These are phyloP conservation scores for Chrysopogon serrulatus DNA, from an alignment of 176 grass and related monocot species.

Conservation along the genomic window DNA sequence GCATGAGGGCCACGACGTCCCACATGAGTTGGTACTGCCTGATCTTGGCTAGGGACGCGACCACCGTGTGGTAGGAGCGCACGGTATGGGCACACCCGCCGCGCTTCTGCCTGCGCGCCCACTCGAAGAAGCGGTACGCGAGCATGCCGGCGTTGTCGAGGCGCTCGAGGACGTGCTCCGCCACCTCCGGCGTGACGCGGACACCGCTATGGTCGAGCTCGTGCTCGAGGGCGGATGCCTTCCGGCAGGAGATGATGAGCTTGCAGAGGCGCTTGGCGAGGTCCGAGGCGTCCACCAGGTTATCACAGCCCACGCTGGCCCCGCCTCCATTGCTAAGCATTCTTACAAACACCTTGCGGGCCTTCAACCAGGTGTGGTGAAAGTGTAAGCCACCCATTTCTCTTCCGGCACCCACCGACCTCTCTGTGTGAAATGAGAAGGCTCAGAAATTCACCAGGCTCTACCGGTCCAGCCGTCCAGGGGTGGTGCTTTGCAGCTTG, in stretches of 20 bases:
- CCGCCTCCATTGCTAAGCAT: constrained; percentile 48
- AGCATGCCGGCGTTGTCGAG: constrained; percentile 95
- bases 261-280: constrained; percentile 49
- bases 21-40: constrained; percentile 94
- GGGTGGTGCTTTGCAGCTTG: too few relatives aligned
- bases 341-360: constrained; percentile 63
- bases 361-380: constrained; percentile 6
- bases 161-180: constrained; percentile 52
- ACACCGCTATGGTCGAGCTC: constrained; percentile 68
- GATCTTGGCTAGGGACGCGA: constrained; percentile 79
- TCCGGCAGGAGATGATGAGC: constrained; percentile 56
- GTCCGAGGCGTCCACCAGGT: not conserved
- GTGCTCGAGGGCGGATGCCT: constrained; percentile 49
- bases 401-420: not conserved
- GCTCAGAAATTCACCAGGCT: too few relatives aligned
- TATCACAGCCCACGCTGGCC: not conserved
- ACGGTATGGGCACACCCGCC: constrained; percentile 56
- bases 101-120: constrained; percentile 57
- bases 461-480: too few relatives aligned
- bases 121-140: constrained; percentile 82
- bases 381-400: not conserved
- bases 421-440: not conserved
- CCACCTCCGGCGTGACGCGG: constrained; percentile 47
- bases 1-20: constrained; percentile 73
- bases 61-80: constrained; percentile 70